These are phyloP conservation scores for Stropharia rugosoannulata DNA, from an alignment of 768 basidiomycete species.

Conservation along the genomic window DNA sequence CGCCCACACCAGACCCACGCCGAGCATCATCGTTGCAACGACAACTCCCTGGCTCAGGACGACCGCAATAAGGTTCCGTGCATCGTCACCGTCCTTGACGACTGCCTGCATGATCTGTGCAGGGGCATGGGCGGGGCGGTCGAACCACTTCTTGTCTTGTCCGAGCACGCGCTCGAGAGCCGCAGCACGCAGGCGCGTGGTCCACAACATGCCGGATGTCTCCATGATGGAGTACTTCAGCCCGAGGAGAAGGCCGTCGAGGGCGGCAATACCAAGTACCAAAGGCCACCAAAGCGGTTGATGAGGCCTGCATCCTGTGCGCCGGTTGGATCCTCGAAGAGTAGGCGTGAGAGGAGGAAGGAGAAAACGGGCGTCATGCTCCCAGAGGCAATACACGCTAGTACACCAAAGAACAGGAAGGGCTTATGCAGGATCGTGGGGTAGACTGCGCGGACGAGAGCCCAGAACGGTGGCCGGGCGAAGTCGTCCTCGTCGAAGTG, in stretches of 20 bases:
- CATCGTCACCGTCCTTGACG: constrained; percentile 90
- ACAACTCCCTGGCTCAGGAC: too few relatives aligned
- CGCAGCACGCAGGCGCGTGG: constrained; percentile 55
- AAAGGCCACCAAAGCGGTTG: constrained; percentile 70
- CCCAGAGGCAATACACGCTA: constrained; percentile 69
- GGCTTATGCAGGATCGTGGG: constrained; percentile 76
- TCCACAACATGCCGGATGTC: constrained; percentile 71
- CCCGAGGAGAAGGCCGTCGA: constrained; percentile 75
- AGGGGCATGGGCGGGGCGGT: constrained; percentile 58
- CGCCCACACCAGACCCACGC: too few relatives aligned
- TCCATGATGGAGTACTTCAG: constrained; percentile 84
- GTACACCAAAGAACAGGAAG: constrained; percentile 66
- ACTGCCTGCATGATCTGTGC: constrained; percentile 68
- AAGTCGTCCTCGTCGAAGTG: constrained; percentile 11
- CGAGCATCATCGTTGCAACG: too few relatives aligned
- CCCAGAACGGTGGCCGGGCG: constrained; percentile 37
- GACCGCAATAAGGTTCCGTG: constrained; percentile 72
- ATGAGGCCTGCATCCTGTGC: constrained; percentile 61
- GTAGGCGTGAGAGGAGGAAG: constrained; percentile 77
- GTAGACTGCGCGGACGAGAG: constrained; percentile 54
- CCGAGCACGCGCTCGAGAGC: constrained; percentile 60
- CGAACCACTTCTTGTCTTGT: constrained; percentile 91
- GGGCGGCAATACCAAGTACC: constrained; percentile 54
- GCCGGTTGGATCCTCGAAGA: constrained; percentile 73
- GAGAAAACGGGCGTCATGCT: constrained; percentile 92